Evolutionary conservation across 306 rosid genomes (phyloP), one percentile per base, ranked within the genome.

Genomic region (Quillaja saponaria): DNA sequence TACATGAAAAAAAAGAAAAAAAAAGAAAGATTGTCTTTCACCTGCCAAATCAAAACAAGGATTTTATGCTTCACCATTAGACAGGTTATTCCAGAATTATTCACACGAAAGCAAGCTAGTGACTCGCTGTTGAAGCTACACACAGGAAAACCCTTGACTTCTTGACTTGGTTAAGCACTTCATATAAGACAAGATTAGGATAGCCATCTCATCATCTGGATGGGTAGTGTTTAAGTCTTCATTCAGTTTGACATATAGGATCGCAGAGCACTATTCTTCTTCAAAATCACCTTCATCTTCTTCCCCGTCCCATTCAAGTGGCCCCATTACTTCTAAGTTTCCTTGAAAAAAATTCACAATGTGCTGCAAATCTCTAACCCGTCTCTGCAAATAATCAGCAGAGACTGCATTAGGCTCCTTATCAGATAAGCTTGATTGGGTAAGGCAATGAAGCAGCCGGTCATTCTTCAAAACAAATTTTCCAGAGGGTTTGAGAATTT

Each of bases 401-500:
- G 37, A n/a, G 50, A 45, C 41, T 20, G 46, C 66, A n/a, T 9
- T 18, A 1, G 68, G 47, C 45, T 75, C 78, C 3, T 70, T 51
- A 39, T 76, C 83, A n/a, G 67, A 73, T 11, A 25, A 60, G 50
- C 46, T 48, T 12, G 39, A 33, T 17, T 61, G 64, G 69, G 57
- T 17, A 50, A 13, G 55, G 62, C 49, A 37, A 54, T 64, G 40
- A 15, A 74, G 73, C 58, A 42, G 63, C 34, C 1, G 28, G 71
- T 85, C 64, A 9, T 78, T 58, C 76, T 81, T 84, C 88, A 89
- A 75, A 33, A 78, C 72, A 57, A 79, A 76, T 64, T 28, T 45
- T 67, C 87, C 94, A 12, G 90, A 79, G 31, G 87, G 82, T 3
- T 76, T 82, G 2, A 78, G 74, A 62, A 72, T 71, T 47, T 84